A percentile compares a stretch with the other conserved stretches of the same genome.
phyloP scores from a whole-genome alignment of 2,329 filamentous ascomycete species.

The Ophiosphaerella herpotricha region DNA sequence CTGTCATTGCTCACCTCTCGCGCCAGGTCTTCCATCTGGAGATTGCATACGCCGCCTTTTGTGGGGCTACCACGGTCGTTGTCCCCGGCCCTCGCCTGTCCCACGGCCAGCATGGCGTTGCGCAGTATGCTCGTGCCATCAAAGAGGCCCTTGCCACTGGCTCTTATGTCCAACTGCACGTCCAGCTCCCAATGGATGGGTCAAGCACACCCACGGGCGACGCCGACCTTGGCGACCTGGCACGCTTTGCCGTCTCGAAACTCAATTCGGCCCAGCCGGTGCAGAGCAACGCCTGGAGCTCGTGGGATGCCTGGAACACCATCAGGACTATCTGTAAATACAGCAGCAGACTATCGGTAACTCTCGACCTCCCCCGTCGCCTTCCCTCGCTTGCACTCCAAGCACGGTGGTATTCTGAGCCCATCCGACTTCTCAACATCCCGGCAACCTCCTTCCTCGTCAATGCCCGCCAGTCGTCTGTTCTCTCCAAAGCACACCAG shows the following conservation, averaged over 20 bases:
- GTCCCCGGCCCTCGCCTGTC: conserved; percentile 76
- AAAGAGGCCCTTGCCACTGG: conserved; percentile 77
- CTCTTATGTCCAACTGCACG: conserved; percentile 75
- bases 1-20: conserved; percentile 82
- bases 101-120: conserved; percentile 60
- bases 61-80: conserved; percentile 81
- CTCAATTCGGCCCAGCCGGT: conserved; percentile 39
- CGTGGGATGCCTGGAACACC: conserved; percentile 94
- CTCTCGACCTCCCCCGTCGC: conserved; percentile 60
- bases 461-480: conserved; percentile 63
- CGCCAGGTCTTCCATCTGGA: conserved; percentile 89
- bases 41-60: conserved; percentile 93
- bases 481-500: conserved; percentile 63
- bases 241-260: conserved; percentile 50
- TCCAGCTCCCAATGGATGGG: conserved; percentile 84
- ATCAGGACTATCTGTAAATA: conserved; percentile 88
- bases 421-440: conserved; percentile 61
- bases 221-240: conserved; percentile 58
- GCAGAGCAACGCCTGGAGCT: conserved; percentile 68
- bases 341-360: conserved; percentile 75
- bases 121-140: conserved; percentile 83
- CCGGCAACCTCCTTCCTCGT: conserved; percentile 59
- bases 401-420: conserved; percentile 67
- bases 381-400: conserved; percentile 62
- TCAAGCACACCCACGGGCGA: conserved; percentile 65